Base-by-base conservation (phyloP, 768 basidiomycete genomes). In the Tricholoma furcatifolium region DNA sequence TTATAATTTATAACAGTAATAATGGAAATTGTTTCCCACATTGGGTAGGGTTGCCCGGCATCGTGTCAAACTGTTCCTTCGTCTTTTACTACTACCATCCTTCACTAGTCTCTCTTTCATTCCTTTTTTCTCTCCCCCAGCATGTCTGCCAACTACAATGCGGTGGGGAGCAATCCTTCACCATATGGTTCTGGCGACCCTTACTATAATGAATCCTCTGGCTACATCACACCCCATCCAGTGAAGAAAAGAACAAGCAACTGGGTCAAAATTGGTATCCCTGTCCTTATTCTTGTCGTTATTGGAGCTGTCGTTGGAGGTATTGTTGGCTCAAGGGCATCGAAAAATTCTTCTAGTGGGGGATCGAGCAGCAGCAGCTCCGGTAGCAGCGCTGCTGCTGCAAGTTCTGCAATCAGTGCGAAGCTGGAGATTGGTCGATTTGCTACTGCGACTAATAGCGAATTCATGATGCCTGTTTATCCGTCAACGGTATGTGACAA, bases 391-490 rank as follows among this genome's bases (percentile, higher is more conserved):
- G 69, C 69, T 47, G 79, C 77, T 5, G 75, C 76, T 27, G 79
- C 78, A 18, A 83, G 80, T 60, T 79, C 80, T 46, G 82, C 78
- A 24, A 77, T 76, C 17, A 82, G 81, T 56, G 76, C 74, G 20
- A 85, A 88, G 69, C 70, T 79, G 36, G 74, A 74, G n/a, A 54
- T 84, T 30, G 89, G 87, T 17, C 66, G 82, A 36, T 91, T 85
- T 63, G 82, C 93, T 24, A 87, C 87, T 2, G 83, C 84, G 5
- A 97, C 94, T 15, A 79, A 94, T 64, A 82, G 83, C 61, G 76
- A 82, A 44, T 96, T 83, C 66, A 78, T 87, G 74, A 76, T 92
- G 50, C 95, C 95, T 0, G 64, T 94, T 23, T 96, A 95, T 66
- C 91, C 93, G 6, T 86, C 91, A 17, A 91, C 91, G 5, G 94